phyloP scores from a whole-genome alignment of 2,329 filamentous ascomycete species.

The Torrubiella hemipterigena region DNA sequence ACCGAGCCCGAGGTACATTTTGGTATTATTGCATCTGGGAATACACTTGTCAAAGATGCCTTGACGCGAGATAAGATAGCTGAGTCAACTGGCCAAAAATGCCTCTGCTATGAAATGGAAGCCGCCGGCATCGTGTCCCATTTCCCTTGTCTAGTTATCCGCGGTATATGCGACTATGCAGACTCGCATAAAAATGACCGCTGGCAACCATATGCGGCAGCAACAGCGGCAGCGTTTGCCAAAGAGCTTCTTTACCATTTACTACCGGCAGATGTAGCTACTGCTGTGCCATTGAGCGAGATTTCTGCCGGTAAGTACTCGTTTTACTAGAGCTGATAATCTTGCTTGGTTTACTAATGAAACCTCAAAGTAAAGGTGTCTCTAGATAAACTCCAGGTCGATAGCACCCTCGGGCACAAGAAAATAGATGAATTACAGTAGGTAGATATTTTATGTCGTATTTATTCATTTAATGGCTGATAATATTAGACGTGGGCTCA shows the following conservation, averaged over 20 bases:
- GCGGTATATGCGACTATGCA: background rate
- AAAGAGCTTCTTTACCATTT: background rate
- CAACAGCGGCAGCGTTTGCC: background rate
- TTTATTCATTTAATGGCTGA: too few species aligned
- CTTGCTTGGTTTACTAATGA: too few species aligned
- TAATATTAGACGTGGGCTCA: background rate
- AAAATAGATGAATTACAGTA: background rate
- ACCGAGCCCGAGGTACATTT: background rate
- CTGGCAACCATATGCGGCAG: background rate
- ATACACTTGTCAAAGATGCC: background rate
- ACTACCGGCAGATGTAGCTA: background rate
- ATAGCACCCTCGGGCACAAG: too few species aligned
- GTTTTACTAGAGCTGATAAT: too few species aligned
- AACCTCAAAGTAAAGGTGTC: too few species aligned
- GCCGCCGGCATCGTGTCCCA: background rate
- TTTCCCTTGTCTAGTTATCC: background rate
- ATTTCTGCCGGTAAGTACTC: background rate
- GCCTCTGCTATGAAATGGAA: background rate
- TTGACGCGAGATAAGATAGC: background rate
- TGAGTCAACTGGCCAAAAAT: background rate
- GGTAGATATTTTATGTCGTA: too few species aligned
- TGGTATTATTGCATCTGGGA: constrained; percentile 1
- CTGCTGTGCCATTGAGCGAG: background rate
- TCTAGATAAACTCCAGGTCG: too few species aligned
- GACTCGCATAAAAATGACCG: background rate